These are phyloP conservation scores for Trametes coccinea DNA, from an alignment of 768 basidiomycete genomes.

Conservation along the genomic window DNA sequence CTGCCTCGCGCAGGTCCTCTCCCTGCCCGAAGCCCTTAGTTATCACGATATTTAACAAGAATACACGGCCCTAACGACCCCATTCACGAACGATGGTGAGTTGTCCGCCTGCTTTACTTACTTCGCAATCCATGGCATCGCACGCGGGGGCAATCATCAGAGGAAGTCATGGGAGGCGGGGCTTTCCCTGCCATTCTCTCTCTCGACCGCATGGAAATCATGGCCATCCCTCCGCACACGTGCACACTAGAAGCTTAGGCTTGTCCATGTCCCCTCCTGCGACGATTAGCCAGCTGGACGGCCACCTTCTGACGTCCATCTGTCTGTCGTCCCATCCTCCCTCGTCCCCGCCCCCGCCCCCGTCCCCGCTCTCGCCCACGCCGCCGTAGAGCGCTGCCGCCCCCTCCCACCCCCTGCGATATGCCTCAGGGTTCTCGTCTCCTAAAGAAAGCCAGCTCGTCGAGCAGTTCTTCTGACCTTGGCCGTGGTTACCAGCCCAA, in stretches of 20 bases:
- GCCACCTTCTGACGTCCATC: conserved; percentile 9
- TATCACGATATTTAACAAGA: conserved; percentile 20
- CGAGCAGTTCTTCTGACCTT: conserved; percentile 31
- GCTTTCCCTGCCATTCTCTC: conserved; percentile 6
- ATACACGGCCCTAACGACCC: conserved; percentile 9
- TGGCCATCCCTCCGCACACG: conserved; percentile 23
- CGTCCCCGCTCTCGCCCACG: conserved; percentile 13
- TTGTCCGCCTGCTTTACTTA: conserved; percentile 8
- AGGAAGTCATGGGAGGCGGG: conserved; percentile 19
- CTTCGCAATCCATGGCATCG: conserved; percentile 16
- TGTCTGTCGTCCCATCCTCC: conserved; percentile 11
- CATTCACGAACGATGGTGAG: conserved; percentile 22
- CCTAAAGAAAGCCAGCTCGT: conserved; percentile 39
- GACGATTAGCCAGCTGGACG: conserved; percentile 15
- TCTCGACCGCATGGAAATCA: conserved; percentile 15
- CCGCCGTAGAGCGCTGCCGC: conserved; percentile 15
- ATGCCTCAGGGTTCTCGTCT: conserved; percentile 48
- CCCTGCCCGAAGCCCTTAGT: background rate
- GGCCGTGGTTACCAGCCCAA: conserved; percentile 27
- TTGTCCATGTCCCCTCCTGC: background rate
- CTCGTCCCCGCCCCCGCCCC: conserved; percentile 5
- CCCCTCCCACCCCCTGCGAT: conserved; percentile 22
- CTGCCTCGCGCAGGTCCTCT: background rate
- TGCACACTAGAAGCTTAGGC: conserved; percentile 22
- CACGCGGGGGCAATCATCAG: conserved; percentile 11